These are phyloP conservation scores for Cyberlindnera maritima DNA, from an alignment of 805 yeast species.

Conservation along the genomic window DNA sequence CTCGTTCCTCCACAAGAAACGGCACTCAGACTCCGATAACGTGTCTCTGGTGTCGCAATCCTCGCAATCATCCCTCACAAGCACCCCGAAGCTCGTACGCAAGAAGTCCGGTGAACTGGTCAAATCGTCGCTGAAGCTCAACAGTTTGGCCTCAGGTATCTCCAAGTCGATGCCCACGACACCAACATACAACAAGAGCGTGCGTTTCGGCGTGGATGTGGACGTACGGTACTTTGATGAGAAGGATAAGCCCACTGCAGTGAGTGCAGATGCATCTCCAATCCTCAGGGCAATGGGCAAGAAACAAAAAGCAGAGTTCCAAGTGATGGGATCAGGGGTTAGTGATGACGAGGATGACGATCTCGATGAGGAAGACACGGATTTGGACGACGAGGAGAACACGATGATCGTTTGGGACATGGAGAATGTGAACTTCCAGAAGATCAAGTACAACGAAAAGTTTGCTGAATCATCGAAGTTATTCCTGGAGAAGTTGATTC, in stretches of 20 bases:
- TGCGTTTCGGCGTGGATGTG: slow-evolving; percentile 71
- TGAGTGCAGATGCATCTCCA: slow-evolving; percentile 68
- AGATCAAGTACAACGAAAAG: slow-evolving; percentile 44
- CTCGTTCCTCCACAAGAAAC: slow-evolving; percentile 22
- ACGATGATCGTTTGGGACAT: slow-evolving; percentile 42
- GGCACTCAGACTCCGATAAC: slow-evolving; percentile 16
- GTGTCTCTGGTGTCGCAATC: slow-evolving; percentile 3
- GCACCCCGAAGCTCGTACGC: slow-evolving; percentile 48
- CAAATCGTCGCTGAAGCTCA: slow-evolving; percentile 63
- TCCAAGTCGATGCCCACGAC: slow-evolving; percentile 48
- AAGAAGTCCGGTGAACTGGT: slow-evolving; percentile 89
- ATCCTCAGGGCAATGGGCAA: slow-evolving; percentile 29
- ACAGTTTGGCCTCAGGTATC: slow-evolving; percentile 32
- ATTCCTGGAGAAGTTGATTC: slow-evolving; percentile 63
- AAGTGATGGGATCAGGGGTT: background rate
- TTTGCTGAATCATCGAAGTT: slow-evolving; percentile 39
- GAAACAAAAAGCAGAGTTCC: slow-evolving; percentile 22
- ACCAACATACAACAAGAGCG: slow-evolving; percentile 63
- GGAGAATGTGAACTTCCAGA: slow-evolving; percentile 39
- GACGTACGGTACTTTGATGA: slow-evolving; percentile 73
- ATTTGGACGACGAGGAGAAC: slow-evolving; percentile 18
- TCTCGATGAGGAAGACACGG: slow-evolving; percentile 27
- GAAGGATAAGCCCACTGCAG: slow-evolving; percentile 73
- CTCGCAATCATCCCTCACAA: background rate
- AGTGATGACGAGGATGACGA: slow-evolving; percentile 20